These are phyloP conservation scores for Cystobasidium onofrii DNA, from an alignment of 768 basidiomycete species.

Conservation along the genomic window DNA sequence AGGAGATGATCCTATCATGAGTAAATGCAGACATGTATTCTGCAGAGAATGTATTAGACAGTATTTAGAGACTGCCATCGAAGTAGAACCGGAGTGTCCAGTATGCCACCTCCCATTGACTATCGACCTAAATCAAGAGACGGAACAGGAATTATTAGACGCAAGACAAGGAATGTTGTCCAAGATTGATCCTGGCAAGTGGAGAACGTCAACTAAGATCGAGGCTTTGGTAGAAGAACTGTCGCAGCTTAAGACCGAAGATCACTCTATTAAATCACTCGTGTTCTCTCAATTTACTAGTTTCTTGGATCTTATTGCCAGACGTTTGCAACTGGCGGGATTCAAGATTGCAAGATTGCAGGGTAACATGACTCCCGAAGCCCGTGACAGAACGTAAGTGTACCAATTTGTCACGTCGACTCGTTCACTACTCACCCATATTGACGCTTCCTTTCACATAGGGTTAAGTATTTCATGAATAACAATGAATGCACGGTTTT, in stretches of 20 bases:
- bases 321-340: conserved; percentile 79
- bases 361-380: conserved; percentile 94
- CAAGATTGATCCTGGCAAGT: conserved; percentile 74
- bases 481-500: conserved; percentile 95
- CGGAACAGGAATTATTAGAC: conserved; percentile 44
- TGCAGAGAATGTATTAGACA: conserved; percentile 83
- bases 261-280: conserved; percentile 87
- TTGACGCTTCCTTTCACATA: neutral
- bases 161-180: conserved; percentile 86
- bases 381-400: conserved; percentile 67
- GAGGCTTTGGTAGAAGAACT: conserved; percentile 93
- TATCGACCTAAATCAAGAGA: conserved; percentile 85
- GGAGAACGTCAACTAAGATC: conserved; percentile 94
- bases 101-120: conserved; percentile 86
- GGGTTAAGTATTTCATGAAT: conserved; percentile 72
- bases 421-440: neutral
- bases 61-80: conserved; percentile 69
- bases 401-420: neutral
- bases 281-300: conserved; percentile 95
- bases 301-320: conserved; percentile 87
- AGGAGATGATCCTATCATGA: conserved; percentile 92
- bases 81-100: conserved; percentile 73
- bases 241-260: conserved; percentile 68
- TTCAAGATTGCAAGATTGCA: conserved; percentile 87
- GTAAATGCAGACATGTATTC: conserved; percentile 87